phyloP scores from a whole-genome alignment of 345 rosid species.

The Eutrema yunnanense region DNA sequence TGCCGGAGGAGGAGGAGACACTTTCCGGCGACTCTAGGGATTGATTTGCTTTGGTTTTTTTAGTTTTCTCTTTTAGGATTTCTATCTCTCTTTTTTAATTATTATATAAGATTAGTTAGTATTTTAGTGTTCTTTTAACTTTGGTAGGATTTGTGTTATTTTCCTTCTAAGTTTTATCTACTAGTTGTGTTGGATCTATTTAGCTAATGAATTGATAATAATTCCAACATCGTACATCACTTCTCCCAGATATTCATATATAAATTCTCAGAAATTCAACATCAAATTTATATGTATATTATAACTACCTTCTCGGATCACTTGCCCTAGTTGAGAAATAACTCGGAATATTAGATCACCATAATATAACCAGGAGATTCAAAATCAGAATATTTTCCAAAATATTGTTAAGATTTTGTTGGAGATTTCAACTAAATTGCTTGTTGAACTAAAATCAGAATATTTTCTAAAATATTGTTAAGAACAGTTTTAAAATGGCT shows the following conservation, averaged over 20 bases:
- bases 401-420: not conserved
- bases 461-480: not conserved
- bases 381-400: not conserved
- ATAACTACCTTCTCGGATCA: not conserved
- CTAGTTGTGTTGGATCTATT: not conserved
- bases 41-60: not conserved
- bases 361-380: not conserved
- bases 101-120: not conserved
- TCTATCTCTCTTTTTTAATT: not conserved
- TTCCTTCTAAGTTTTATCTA: not conserved
- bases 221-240: not conserved
- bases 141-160: not conserved
- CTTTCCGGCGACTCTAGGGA: not conserved
- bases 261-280: not conserved
- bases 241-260: not conserved
- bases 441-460: not conserved
- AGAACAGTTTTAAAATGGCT: not conserved
- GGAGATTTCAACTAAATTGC: not conserved
- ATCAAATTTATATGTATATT: not conserved
- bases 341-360: not conserved
- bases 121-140: not conserved
- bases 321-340: not conserved
- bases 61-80: not conserved
- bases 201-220: not conserved
- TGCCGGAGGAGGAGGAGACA: conserved; percentile 18